Base-by-base conservation (phyloP, 129 eudicot genomes). In the Helianthus tuberosus region DNA sequence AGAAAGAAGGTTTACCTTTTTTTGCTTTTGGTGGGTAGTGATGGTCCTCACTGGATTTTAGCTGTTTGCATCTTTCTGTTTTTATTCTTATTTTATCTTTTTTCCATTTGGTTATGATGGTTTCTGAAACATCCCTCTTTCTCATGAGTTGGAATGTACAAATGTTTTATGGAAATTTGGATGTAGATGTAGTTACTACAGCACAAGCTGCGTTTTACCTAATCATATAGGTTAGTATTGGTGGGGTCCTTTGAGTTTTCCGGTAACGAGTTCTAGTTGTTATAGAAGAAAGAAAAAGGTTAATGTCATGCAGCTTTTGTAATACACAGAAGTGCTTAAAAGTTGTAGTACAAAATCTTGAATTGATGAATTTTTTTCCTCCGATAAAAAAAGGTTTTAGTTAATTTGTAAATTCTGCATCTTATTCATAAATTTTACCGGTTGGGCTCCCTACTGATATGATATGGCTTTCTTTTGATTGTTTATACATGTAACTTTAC, bases 41-140 rank as follows among this genome's bases (percentile, higher is more conserved):
- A 78, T 78, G 82, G 68, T 65, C 82, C 77, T 78, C 50, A 71
- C 72, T 70, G 17, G 61, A 62, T 68, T 48, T 48, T 35, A 53
- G 64, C 54, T 38, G 51, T 8, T 69, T 13, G 63, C 53, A 66
- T 44, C 64, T 68, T 61, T 32, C 46, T 20, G 13, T 69, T 17
- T 46, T 39, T 69, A 46, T 35, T 32, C 32, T 51, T 51, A 50
- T 52, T 32, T 32, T 32, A 66, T 16, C 53, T 15, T 36, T 13
- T 53, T 53, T 39, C 65, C 23, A 49, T 49, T 29, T 68, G 17
- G 65, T 53, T 43, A 8, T 66, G 47, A 64, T 65, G 72, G 66
- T 66, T 66, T 15, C n/a, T 6, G n/a, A 72, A 72, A 58, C 68
- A 72, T 72, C 57, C 58, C 41, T 15, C 41, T 72, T 72, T 72